Evolutionary conservation across 2,329 filamentous ascomycete species (phyloP).

Genomic region (Cordyceps pruinosa): DNA sequence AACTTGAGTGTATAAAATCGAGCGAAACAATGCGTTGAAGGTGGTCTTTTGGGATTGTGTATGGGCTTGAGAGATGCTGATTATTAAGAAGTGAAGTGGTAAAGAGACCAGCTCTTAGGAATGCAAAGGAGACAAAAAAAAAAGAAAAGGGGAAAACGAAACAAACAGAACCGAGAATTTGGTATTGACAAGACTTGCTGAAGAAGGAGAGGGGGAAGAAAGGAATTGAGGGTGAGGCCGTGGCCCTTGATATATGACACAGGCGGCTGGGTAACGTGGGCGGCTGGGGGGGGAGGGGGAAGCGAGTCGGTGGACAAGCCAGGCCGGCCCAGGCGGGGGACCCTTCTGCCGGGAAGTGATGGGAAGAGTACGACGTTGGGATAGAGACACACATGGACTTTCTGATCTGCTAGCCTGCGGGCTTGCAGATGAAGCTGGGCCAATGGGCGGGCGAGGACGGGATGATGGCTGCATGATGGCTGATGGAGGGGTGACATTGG

Average conservation of each 20-base stretch:
- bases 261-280: background rate
- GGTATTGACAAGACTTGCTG: constrained; percentile 35
- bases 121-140: constrained; percentile 32
- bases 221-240: constrained; percentile 30
- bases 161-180: constrained; percentile 36
- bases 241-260: constrained; percentile 15
- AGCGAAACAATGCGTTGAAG: no score
- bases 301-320: background rate
- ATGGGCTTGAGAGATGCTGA: constrained; percentile 24
- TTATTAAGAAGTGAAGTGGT: constrained; percentile 25
- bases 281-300: background rate
- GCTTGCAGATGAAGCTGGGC: background rate
- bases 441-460: constrained; percentile 1
- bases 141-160: constrained; percentile 29
- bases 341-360: no score
- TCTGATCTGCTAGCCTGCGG: background rate
- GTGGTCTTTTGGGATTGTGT: constrained; percentile 10
- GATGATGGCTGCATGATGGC: background rate
- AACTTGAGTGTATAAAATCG: constrained; percentile 24
- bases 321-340: no score
- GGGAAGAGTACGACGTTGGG: background rate
- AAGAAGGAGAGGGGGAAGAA: constrained; percentile 45
- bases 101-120: constrained; percentile 50
- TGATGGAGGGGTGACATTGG: no score
- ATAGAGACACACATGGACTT: background rate